Percentiles rank a stretch among this genome's conserved stretches.
phyloP scores from a whole-genome alignment of 2,329 filamentous ascomycete species.

The Madurella fahalii region DNA sequence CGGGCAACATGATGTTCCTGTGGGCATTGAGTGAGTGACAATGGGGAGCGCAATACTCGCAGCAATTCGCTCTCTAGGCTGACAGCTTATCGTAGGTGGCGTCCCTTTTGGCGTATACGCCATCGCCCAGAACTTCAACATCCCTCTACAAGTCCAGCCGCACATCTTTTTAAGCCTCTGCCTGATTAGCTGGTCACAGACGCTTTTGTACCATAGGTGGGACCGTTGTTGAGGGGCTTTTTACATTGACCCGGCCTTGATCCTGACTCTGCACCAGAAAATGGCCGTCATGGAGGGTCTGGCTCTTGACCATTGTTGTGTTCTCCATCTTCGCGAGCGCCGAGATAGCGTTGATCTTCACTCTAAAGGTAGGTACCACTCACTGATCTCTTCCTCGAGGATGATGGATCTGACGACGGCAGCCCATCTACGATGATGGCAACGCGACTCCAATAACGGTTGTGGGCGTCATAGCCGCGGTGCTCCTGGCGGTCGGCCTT shows the following conservation, averaged over 20 bases:
- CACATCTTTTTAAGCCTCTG: constrained; percentile 39
- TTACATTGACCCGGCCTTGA: neutral
- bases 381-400: neutral
- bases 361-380: constrained; percentile 43
- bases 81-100: constrained; percentile 28
- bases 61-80: neutral
- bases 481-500: constrained; percentile 53
- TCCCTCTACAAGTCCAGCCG: constrained; percentile 42
- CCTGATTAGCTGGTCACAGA: constrained; percentile 38
- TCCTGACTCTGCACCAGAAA: constrained; percentile 30
- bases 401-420: constrained; percentile 9
- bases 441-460: constrained; percentile 50
- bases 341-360: constrained; percentile 54
- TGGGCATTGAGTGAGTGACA: constrained; percentile 51
- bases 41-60: neutral
- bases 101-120: constrained; percentile 40
- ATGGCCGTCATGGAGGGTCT: constrained; percentile 46
- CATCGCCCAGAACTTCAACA: constrained; percentile 40
- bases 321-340: constrained; percentile 46
- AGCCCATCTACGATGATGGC: constrained; percentile 53
- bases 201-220: constrained; percentile 33
- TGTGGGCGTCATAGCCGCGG: constrained; percentile 54
- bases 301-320: constrained; percentile 37
- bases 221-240: constrained; percentile 2
- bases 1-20: constrained; percentile 57